A percentile compares a stretch with the other conserved stretches of the same genome.
Conservation (phyloP, 495 filamentous ascomycete species). For the Physcia stellaris region DNA sequence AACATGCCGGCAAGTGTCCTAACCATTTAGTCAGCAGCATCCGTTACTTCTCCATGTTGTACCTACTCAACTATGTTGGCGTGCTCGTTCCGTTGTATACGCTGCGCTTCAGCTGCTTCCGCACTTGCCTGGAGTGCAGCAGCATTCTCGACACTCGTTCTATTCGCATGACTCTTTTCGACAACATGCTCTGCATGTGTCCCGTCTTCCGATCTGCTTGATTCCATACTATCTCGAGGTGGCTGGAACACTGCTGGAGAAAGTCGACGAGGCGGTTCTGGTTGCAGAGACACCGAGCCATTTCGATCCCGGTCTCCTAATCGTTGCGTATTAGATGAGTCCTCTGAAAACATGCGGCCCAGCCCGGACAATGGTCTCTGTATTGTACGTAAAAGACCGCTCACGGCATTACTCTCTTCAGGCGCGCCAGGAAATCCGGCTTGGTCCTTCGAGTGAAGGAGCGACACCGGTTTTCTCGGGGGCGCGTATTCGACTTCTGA, state of each 20-base stretch:
- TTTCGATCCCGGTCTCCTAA: conserved; percentile 1
- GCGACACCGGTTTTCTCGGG: conserved; percentile 27
- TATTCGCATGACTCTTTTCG: conserved; percentile 19
- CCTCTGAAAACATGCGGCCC: conserved; percentile 94
- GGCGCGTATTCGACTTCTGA: conserved; percentile 40
- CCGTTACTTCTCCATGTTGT: neutral
- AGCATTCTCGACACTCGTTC: conserved; percentile 65
- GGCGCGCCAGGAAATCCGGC: conserved; percentile 37
- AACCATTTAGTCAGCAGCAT: neutral
- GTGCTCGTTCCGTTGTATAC: conserved; percentile 77
- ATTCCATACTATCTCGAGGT: conserved; percentile 29
- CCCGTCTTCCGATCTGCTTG: conserved; percentile 22
- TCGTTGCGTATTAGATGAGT: conserved; percentile 29
- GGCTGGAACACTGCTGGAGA: conserved; percentile 43
- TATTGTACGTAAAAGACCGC: conserved; percentile 78
- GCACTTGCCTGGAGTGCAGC: conserved; percentile 90
- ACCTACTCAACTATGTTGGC: conserved; percentile 68
- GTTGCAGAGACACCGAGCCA: conserved; percentile 34
- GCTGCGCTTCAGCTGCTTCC: conserved; percentile 76
- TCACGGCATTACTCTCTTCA: conserved; percentile 66
- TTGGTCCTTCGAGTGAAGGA: conserved; percentile 23
- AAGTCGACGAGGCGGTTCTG: conserved; percentile 45
- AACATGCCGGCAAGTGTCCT: conserved; percentile 82
- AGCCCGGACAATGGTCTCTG: conserved; percentile 86
- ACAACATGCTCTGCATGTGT: conserved; percentile 18